phyloP scores from a whole-genome alignment of 768 basidiomycete genomes.

The Chalciporus sphaerocephalus region DNA sequence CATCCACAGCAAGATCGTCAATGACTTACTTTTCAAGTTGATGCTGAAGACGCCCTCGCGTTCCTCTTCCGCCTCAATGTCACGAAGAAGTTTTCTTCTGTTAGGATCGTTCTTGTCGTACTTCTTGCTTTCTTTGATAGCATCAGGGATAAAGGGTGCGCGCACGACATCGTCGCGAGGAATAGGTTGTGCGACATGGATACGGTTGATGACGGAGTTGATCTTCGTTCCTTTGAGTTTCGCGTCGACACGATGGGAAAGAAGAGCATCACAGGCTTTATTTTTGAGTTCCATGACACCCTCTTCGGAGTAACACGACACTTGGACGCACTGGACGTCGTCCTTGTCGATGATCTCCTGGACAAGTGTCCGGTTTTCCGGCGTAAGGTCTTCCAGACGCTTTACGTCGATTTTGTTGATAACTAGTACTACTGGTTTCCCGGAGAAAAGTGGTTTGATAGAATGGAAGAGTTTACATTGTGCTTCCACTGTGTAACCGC shows the following conservation, averaged over 20 bases:
- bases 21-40: slow-evolving; percentile 72
- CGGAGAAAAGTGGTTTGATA: slow-evolving; percentile 93
- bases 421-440: slow-evolving; percentile 91
- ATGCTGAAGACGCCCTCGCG: slow-evolving; percentile 89
- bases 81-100: slow-evolving; percentile 67
- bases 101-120: slow-evolving; percentile 86
- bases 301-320: slow-evolving; percentile 94
- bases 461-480: slow-evolving; percentile 99
- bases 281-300: slow-evolving; percentile 97
- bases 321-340: slow-evolving; percentile 70
- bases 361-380: slow-evolving; percentile 73
- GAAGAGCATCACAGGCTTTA: slow-evolving; percentile 89
- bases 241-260: slow-evolving; percentile 89
- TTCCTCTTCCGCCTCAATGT: slow-evolving; percentile 81
- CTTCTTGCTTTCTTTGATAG: slow-evolving; percentile 67
- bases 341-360: slow-evolving; percentile 80
- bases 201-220: slow-evolving; percentile 88
- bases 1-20: background rate
- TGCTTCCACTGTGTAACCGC: slow-evolving; percentile 95
- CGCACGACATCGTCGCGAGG: slow-evolving; percentile 87
- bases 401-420: slow-evolving; percentile 97
- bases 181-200: slow-evolving; percentile 92
- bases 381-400: slow-evolving; percentile 77
- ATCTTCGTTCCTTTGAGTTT: slow-evolving; percentile 95
- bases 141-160: slow-evolving; percentile 85